phyloP scores from a whole-genome alignment of 2,329 filamentous ascomycete genomes.

The Calonectria henricotiae region DNA sequence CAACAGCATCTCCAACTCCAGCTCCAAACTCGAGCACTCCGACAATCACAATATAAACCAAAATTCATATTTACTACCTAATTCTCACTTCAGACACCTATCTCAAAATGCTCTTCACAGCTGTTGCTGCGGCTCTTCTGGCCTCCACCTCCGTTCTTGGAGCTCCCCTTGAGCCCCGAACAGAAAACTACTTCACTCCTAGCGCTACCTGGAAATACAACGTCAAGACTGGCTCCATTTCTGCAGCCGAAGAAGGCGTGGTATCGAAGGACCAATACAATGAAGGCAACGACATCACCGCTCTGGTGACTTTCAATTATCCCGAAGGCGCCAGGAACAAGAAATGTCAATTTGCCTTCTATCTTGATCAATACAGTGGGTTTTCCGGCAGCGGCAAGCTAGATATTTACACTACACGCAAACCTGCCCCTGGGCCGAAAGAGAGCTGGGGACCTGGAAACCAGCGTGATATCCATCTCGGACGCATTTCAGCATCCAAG shows the following conservation, averaged over 20 bases:
- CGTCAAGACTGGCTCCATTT: constrained; percentile 44
- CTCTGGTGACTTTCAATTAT: constrained; percentile 52
- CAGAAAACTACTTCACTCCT: constrained; percentile 41
- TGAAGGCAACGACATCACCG: constrained; percentile 47
- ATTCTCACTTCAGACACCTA: no score
- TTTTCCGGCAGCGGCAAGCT: constrained; percentile 46
- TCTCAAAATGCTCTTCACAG: constrained; percentile 44
- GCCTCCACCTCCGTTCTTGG: constrained; percentile 42
- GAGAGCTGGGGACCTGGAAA: constrained; percentile 48
- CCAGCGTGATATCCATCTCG: constrained; percentile 47
- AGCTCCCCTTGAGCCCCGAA: constrained; percentile 35
- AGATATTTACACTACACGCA: constrained; percentile 49
- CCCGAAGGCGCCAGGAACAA: constrained; percentile 41
- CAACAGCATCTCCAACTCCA: neutral
- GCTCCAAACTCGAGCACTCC: no score
- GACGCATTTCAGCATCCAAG: constrained; percentile 26
- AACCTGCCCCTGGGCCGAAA: constrained; percentile 42
- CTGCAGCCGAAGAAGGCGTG: neutral
- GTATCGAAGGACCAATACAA: constrained; percentile 45
- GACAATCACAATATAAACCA: no score
- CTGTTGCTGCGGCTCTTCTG: constrained; percentile 40
- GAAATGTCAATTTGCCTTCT: constrained; percentile 50
- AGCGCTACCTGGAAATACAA: constrained; percentile 44
- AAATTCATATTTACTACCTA: no score
- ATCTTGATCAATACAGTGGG: constrained; percentile 37